phyloP scores from a whole-genome alignment of 768 basidiomycete species.

The Lentinula boryana region DNA sequence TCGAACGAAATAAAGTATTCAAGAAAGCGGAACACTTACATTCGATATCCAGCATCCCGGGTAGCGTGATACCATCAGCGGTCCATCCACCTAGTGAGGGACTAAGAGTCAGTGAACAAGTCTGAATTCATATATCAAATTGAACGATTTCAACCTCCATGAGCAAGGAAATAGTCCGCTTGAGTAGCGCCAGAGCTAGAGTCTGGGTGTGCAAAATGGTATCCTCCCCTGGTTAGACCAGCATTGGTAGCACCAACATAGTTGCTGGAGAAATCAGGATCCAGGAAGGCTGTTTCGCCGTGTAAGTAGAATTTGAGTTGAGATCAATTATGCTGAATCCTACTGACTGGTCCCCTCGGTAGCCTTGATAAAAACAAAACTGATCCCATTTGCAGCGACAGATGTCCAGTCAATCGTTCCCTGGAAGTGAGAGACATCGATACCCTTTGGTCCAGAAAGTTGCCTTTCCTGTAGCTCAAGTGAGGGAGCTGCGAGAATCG shows the following conservation, averaged over 20 bases:
- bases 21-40: slow-evolving; percentile 26
- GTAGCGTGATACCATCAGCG: slow-evolving; percentile 52
- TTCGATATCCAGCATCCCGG: slow-evolving; percentile 60
- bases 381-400: slow-evolving; percentile 43
- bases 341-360: slow-evolving; percentile 55
- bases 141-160: slow-evolving; percentile 37
- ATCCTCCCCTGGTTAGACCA: slow-evolving; percentile 52
- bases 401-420: slow-evolving; percentile 43
- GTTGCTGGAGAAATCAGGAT: slow-evolving; percentile 39
- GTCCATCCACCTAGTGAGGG: slow-evolving; percentile 41
- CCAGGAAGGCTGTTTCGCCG: slow-evolving; percentile 25
- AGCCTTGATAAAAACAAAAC: slow-evolving; percentile 62
- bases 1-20: neutral
- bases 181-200: slow-evolving; percentile 49
- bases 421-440: slow-evolving; percentile 53
- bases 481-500: slow-evolving; percentile 11
- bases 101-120: neutral
- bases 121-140: neutral
- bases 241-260: slow-evolving; percentile 52
- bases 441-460: slow-evolving; percentile 34
- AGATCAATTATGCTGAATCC: neutral
- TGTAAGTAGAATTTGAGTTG: neutral
- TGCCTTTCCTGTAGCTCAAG: slow-evolving; percentile 20
- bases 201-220: slow-evolving; percentile 58
- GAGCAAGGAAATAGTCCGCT: slow-evolving; percentile 50